Percentiles rank a stretch among this genome's conserved stretches.
Evolutionary conservation across 805 yeast genomes (phyloP).

Genomic region (Ogataea pignaliae): DNA sequence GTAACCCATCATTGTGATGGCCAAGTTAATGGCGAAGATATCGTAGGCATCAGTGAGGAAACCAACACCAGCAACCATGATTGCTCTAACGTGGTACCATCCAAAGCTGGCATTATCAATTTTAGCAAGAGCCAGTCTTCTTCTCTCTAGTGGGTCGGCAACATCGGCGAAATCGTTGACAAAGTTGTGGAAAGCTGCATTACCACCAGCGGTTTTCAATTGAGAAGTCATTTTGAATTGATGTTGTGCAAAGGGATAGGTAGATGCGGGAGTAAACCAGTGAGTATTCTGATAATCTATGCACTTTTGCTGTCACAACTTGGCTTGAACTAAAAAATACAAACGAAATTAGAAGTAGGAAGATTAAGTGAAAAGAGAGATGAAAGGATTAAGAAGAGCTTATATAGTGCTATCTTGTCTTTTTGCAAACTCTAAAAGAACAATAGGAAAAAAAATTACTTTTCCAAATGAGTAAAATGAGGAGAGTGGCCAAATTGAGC

Average conservation of each 20-base stretch:
- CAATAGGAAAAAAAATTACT: no score
- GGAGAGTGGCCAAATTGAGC: no score
- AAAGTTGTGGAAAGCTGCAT: slow-evolving; percentile 82
- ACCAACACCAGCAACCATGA: slow-evolving; percentile 88
- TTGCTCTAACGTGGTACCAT: slow-evolving; percentile 80
- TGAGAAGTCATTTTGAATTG: not conserved
- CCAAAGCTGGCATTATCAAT: slow-evolving; percentile 77
- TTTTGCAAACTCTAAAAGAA: no score
- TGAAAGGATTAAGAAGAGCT: no score
- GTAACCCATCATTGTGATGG: slow-evolving; percentile 70
- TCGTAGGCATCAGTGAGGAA: slow-evolving; percentile 91
- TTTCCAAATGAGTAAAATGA: no score
- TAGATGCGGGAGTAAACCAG: not conserved
- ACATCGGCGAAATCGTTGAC: slow-evolving; percentile 75
- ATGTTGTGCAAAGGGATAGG: not conserved
- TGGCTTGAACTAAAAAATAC: not conserved
- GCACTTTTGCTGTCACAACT: no score
- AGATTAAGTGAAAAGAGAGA: not conserved
- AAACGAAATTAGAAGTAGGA: not conserved
- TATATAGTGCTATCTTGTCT: no score
- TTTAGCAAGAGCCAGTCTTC: slow-evolving; percentile 79
- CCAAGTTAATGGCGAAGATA: slow-evolving; percentile 85
- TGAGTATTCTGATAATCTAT: no score
- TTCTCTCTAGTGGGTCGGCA: slow-evolving; percentile 81
- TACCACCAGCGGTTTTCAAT: slow-evolving; percentile 60